Evolutionary conservation across 2,329 filamentous ascomycete species (phyloP), one percentile per base, ranked within the genome.

Genomic region (Colletotrichum musae): DNA sequence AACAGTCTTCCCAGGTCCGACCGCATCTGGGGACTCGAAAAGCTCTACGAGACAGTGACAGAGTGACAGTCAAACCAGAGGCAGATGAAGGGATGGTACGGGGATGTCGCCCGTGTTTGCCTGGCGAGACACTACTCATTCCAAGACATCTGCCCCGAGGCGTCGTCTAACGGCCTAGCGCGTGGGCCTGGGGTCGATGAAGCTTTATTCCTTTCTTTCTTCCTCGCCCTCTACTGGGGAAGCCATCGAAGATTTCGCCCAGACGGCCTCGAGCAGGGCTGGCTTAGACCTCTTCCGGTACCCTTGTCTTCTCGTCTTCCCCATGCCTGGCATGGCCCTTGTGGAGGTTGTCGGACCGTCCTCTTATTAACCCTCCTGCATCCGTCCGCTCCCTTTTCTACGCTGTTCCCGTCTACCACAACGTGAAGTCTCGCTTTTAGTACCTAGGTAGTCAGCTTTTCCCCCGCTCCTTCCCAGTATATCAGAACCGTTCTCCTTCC

Each of bases 281-380:
- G 21, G 26, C 16, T 68, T 59, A 65, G 50, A 13, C 66, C 61
- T 13, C n/a, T 58, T 68, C 61, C 66, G 61, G 66, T 21, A 16
- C 50, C 28, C 50, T 32, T 9, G 41, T 21, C 32, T 60, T 32
- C 2, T 10, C 21, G 21, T 32, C 28, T 32, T 9, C 6, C 28
- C 28, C 7, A 32, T 32, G 1, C 3, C 28, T 6, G 7, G 9
- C 32, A 6, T 36, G 32, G 28, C 28, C 28, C 28, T 32, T 32
- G 28, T 32, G 26, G n/a, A 39, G 28, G 7, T 32, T 7, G 7
- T 32, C 28, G 28, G 28, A 36, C 32, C 32, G 32, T 36, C 61
- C 48, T 48, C 21, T 50, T 24, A 26, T 50, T 47, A 50, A 51
- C 39, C 48, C 24, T 24, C 51, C 61, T 66, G 39, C 48, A 45